phyloP scores from a whole-genome alignment of 2,329 filamentous ascomycete genomes.

The Neonectria faginata region DNA sequence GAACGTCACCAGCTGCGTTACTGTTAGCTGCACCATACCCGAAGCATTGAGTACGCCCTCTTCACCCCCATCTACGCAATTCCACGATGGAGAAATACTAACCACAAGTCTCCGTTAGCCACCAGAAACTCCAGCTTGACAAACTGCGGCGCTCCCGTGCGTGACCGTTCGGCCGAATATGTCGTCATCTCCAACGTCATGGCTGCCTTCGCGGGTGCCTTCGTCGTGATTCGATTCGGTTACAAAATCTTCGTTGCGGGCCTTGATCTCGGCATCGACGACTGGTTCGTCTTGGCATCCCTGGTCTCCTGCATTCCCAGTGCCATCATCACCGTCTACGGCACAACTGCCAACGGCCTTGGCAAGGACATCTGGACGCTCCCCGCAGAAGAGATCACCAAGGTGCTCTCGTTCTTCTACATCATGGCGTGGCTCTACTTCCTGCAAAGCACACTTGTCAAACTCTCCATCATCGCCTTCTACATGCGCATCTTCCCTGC shows the following conservation, averaged over 20 bases:
- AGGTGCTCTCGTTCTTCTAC: not conserved
- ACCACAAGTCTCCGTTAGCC: not conserved
- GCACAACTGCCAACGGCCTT: constrained; percentile 21
- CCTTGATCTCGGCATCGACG: not conserved
- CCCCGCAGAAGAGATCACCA: constrained; percentile 3
- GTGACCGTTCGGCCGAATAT: constrained; percentile 49
- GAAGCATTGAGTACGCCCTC: constrained; percentile 44
- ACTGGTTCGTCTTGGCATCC: not conserved
- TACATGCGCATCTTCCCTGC: constrained; percentile 28
- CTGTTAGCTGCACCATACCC: constrained; percentile 40
- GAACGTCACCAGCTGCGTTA: constrained; percentile 43
- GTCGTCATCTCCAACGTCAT: constrained; percentile 50
- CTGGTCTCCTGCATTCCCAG: not conserved
- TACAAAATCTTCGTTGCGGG: constrained; percentile 47
- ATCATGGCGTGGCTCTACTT: constrained; percentile 2
- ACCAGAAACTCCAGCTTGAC: constrained; percentile 45
- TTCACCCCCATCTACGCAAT: constrained; percentile 34
- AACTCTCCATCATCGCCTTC: constrained; percentile 27
- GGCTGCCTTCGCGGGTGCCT: constrained; percentile 52
- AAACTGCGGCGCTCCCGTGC: constrained; percentile 44
- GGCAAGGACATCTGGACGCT: constrained; percentile 24
- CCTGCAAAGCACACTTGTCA: constrained; percentile 23
- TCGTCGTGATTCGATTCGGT: constrained; percentile 57
- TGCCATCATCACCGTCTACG: not conserved
- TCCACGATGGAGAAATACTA: not conserved